A percentile compares a stretch with the other conserved stretches of the same genome.
Conservation (phyloP, 345 rosid species). For the Salix caprea region DNA sequence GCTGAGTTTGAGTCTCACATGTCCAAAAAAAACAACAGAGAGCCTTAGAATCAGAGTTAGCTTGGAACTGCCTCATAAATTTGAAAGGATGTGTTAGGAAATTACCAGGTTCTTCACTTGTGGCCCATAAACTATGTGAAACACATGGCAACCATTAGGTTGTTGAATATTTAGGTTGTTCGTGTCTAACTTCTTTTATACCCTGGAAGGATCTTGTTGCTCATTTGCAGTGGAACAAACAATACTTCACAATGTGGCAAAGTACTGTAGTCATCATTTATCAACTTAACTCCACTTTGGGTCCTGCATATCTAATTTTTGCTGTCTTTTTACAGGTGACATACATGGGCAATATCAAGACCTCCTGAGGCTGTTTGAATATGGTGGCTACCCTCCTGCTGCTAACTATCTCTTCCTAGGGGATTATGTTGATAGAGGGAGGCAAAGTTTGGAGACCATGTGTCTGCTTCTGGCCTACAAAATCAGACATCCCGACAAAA, state of each 20-base stretch:
- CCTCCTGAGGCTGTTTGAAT: constrained; percentile 76
- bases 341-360: constrained; percentile 95
- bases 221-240: not conserved
- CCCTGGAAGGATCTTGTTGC: not conserved
- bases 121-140: not conserved
- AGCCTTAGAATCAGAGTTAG: not conserved
- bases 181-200: too few relatives aligned
- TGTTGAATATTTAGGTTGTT: not conserved
- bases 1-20: not conserved
- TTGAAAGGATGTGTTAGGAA: not conserved
- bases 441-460: constrained; percentile 93
- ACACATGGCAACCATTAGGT: not conserved
- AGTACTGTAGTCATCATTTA: not conserved
- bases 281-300: not conserved
- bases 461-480: constrained; percentile 95
- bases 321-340: constrained; percentile 55
- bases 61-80: not conserved
- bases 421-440: constrained; percentile 96
- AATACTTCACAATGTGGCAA: not conserved
- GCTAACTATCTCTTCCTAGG: constrained; percentile 92
- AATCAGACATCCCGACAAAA: constrained; percentile 67
- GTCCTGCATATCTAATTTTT: constrained; percentile 8
- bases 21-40: not conserved
- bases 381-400: constrained; percentile 87
- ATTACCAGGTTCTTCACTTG: not conserved